Evolutionary conservation across 371 early-diverging fungal species (phyloP), one percentile per base, ranked within the genome.

Genomic region (Mucor lusitanicus): DNA sequence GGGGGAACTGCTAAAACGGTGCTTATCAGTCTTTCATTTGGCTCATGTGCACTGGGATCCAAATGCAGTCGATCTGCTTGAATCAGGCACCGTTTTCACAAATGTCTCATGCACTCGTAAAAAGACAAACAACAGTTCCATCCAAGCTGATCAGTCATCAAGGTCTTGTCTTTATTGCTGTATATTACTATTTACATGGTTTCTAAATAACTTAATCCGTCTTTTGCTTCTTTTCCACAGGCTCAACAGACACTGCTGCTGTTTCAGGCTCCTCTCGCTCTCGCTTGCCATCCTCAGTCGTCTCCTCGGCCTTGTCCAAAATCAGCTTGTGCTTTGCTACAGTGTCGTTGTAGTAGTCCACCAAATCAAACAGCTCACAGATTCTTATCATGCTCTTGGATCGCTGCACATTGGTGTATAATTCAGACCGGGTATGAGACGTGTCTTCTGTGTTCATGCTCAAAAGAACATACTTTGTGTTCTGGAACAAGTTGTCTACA

Each of bases 391-490:
- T 81, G n/a, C 79, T 75, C 69, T 88, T 91, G 28, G 88, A 69
- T 13, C 75, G 71, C 23, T 80, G 80, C 19, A 90, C 77, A 15
- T 65, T 68, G 8, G 73, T 60, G 61, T 87, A 91, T 28, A 74
- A 59, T 0, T 76, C 64, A 2, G 87, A 80, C 53, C 79, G 82
- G 13, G 85, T 83, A 65, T 81, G 77, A 54, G 74, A 73, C n/a
- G 85, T 70, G 6, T 90, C 85, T 17, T 61, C 63, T 5, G 83
- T 85, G 65, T 88, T 85, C 93, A 97, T 96, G 61, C 94, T 90
- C 82, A 95, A 77, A 23, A 96, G 68, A 3, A 89, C 88, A 79
- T 97, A 98, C 77, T 98, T 98, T 50, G 92, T 87, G 80, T 95
- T 97, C 59, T 89, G 80, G 72, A 84, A 94, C 6, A 87, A 65